These are phyloP conservation scores for Ophiostoma angusticollis DNA, from an alignment of 2,329 filamentous ascomycete genomes.

Conservation along the genomic window DNA sequence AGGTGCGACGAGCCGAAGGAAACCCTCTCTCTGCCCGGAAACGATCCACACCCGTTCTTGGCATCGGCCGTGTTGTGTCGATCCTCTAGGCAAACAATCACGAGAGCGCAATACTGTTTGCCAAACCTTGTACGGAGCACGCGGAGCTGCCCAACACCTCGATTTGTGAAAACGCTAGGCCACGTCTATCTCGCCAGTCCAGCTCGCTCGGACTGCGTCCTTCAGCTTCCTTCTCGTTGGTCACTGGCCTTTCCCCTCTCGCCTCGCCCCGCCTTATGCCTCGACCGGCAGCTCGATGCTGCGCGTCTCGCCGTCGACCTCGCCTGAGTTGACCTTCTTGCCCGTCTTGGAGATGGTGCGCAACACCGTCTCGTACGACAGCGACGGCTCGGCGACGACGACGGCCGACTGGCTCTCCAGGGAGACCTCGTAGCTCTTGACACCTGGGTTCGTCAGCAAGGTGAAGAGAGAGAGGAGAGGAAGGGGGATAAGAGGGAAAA, in stretches of 20 bases:
- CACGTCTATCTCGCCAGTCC: too few species aligned
- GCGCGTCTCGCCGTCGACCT: conserved; percentile 51
- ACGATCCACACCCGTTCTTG: too few species aligned
- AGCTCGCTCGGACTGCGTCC: too few species aligned
- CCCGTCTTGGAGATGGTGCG: conserved; percentile 89
- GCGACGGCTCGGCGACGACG: conserved; percentile 54
- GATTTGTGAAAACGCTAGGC: too few species aligned
- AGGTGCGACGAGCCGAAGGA: too few species aligned
- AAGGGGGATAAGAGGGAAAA: background rate
- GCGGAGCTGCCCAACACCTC: too few species aligned
- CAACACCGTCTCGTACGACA: conserved; percentile 71
- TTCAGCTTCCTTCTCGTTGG: background rate
- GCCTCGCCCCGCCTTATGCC: background rate
- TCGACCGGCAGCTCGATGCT: conserved; percentile 33
- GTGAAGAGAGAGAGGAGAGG: conserved; percentile 9
- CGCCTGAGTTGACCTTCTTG: conserved; percentile 72
- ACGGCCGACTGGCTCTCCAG: conserved; percentile 77
- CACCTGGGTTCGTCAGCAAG: too few species aligned
- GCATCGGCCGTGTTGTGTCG: too few species aligned
- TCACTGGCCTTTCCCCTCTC: background rate
- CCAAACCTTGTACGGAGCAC: too few species aligned
- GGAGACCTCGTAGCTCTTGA: conserved; percentile 76
- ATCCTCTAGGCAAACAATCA: too few species aligned
- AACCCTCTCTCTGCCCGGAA: too few species aligned
- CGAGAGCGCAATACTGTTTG: too few species aligned